Conservation (phyloP, 192 early-diverging fungal species). For the Allomyces macrogynus region DNA sequence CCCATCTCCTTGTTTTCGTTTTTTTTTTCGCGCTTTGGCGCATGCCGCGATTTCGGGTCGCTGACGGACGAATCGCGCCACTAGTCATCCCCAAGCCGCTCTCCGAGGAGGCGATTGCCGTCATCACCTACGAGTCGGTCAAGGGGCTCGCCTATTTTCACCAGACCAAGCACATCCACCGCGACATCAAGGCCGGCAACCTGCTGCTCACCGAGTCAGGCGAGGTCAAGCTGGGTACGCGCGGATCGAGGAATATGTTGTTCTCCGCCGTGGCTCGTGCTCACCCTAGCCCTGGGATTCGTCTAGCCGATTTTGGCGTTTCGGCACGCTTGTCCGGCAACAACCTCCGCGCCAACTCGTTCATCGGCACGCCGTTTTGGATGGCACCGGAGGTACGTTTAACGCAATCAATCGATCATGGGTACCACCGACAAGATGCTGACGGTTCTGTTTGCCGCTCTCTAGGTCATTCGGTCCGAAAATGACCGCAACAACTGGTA, state of each 20-base stretch:
- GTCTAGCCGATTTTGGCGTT: slow-evolving; percentile 41
- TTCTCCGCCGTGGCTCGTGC: no score
- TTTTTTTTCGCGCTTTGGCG: no score
- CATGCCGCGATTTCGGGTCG: no score
- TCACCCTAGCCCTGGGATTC: no score
- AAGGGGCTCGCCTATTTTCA: slow-evolving; percentile 38
- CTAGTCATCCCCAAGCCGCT: slow-evolving; percentile 33
- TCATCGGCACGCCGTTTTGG: slow-evolving; percentile 42
- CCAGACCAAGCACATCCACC: slow-evolving; percentile 29
- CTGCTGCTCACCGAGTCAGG: slow-evolving; percentile 30
- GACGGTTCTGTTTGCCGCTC: no score
- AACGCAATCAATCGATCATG: no score
- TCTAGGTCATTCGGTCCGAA: not conserved
- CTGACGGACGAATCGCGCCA: not conserved
- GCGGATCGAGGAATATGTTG: no score
- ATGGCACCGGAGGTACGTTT: slow-evolving; percentile 41
- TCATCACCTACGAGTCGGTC: slow-evolving; percentile 34
- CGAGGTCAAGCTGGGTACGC: slow-evolving; percentile 26
- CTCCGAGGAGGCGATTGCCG: slow-evolving; percentile 30
- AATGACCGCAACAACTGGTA: slow-evolving; percentile 11
- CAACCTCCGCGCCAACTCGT: slow-evolving; percentile 25
- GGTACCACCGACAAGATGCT: no score
- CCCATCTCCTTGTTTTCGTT: no score
- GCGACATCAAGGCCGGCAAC: slow-evolving; percentile 46
- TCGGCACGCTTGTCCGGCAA: slow-evolving; percentile 27